Percentiles rank a stretch among this genome's conserved stretches.
phyloP scores from a whole-genome alignment of 2,329 filamentous ascomycete species.

The Knufia fluminis region DNA sequence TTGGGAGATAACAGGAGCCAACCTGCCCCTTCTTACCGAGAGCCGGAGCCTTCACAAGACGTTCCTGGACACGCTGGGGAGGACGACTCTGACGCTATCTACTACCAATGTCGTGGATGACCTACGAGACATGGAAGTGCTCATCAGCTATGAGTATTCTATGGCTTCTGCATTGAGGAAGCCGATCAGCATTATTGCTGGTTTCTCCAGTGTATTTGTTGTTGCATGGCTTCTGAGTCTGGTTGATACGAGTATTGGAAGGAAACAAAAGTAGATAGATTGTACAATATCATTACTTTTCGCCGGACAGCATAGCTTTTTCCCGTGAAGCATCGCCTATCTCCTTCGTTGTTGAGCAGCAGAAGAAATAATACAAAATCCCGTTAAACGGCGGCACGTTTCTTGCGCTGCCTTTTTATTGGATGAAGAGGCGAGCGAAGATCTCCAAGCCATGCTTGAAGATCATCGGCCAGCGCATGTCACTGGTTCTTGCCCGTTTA shows the following conservation, averaged over 20 bases:
- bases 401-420: not conserved
- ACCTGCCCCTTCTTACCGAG: conserved; percentile 59
- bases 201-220: conserved; percentile 63
- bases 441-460: too few species aligned
- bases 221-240: conserved; percentile 66
- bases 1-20: conserved; percentile 68
- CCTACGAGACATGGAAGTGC: conserved; percentile 57
- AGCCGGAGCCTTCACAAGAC: conserved; percentile 64
- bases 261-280: conserved; percentile 32
- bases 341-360: too few species aligned
- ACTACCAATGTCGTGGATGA: conserved; percentile 87
- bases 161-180: conserved; percentile 68
- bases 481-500: not conserved
- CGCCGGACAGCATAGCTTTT: not conserved
- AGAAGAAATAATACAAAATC: too few species aligned
- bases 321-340: not conserved
- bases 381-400: too few species aligned
- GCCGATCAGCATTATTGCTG: conserved; percentile 70
- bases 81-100: conserved; percentile 70
- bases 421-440: not conserved
- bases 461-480: not conserved
- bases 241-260: conserved; percentile 72
- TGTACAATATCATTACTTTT: conserved; percentile 6
- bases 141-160: conserved; percentile 77
- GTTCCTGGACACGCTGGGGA: conserved; percentile 87